Base-by-base conservation (phyloP, 2,329 filamentous ascomycete species). In the Microthyrium microscopicum region DNA sequence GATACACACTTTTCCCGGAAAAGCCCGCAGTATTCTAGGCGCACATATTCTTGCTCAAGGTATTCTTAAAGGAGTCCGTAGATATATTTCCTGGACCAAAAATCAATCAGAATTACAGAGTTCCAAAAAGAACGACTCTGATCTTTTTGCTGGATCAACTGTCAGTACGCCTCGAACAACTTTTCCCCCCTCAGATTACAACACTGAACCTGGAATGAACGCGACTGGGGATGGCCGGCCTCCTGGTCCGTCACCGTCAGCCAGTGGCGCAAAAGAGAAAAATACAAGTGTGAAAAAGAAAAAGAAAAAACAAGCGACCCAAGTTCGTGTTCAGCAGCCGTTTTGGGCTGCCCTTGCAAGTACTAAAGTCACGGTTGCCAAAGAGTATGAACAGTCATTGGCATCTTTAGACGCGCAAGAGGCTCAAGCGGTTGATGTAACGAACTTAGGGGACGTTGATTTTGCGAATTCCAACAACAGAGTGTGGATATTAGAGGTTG, bases 321-420 rank as follows among this genome's bases (percentile, higher is more conserved):
- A 89, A 55, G 83, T 92, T 44, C 70, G 85, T 54, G 81, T 83
- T 52, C 76, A 83, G 50, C 85, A 94, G 58, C 85, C 85, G 31
- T 70, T 94, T 42, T 94, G 85, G 85, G 83, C 85, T 42, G 85
- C 85, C 30, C 70, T 94, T 45, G 85, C 85, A 33, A 93, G 83
- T 58, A 93, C 85, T 50, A 94, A 94, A 65, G 85, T 94, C 52
- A 87, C 89, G 46, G 83, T 93, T 58, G 76, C 91, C 50, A 89
- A 92, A 60, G 85, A 56, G 61, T 68, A 64, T 53, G 62, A 66
- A 57, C 70, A 91, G 51, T 87, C 80, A 43, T 74, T 80, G 51
- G 73, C 76, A 37, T 69, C 77, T 39, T 70, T 71, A 35, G 79
- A 84, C 56, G 77, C 74, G 32, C 72, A 70, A 20, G 77, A 77